Conservation (phyloP, 306 rosid species). For the Pyrus betulifolia region DNA sequence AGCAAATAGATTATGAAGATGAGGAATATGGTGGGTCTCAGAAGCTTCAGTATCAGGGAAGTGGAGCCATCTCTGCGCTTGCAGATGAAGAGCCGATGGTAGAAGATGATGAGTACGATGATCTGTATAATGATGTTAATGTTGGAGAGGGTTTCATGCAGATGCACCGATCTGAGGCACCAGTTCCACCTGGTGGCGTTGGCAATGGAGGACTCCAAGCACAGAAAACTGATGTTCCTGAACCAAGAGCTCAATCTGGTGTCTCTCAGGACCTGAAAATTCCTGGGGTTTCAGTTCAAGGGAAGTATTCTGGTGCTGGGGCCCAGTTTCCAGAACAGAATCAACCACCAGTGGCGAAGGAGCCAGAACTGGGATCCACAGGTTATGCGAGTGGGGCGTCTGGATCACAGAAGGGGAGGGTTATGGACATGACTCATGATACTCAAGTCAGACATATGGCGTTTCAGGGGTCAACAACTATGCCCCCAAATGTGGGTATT, state of each 20-base stretch:
- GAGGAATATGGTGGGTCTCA: slow-evolving; percentile 37
- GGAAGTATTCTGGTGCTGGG: slow-evolving; percentile 15
- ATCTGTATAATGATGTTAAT: slow-evolving; percentile 49
- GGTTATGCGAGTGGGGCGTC: slow-evolving; percentile 6
- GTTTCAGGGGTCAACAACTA: slow-evolving; percentile 23
- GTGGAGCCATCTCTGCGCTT: slow-evolving; percentile 41
- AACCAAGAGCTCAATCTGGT: slow-evolving; percentile 15
- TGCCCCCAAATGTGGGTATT: slow-evolving; percentile 7
- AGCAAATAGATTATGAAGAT: slow-evolving; percentile 33
- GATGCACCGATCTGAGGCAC: slow-evolving; percentile 29
- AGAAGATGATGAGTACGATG: slow-evolving; percentile 45
- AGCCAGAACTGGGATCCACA: slow-evolving; percentile 17
- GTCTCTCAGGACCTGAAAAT: slow-evolving; percentile 11
- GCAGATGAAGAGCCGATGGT: slow-evolving; percentile 37
- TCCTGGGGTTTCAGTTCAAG: slow-evolving; percentile 30
- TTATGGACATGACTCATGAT: slow-evolving; percentile 21
- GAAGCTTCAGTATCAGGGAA: slow-evolving; percentile 32
- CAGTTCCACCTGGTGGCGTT: slow-evolving; percentile 19
- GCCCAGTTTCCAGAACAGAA: slow-evolving; percentile 26
- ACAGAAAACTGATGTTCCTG: slow-evolving; percentile 24
- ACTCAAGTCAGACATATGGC: slow-evolving; percentile 20
- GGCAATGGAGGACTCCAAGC: slow-evolving; percentile 27
- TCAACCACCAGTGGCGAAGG: slow-evolving; percentile 11
- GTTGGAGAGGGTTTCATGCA: slow-evolving; percentile 45
- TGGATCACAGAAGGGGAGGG: slow-evolving; percentile 22